phyloP scores from a whole-genome alignment of 163 green algal species.

The Scenedesmus sp. region DNA sequence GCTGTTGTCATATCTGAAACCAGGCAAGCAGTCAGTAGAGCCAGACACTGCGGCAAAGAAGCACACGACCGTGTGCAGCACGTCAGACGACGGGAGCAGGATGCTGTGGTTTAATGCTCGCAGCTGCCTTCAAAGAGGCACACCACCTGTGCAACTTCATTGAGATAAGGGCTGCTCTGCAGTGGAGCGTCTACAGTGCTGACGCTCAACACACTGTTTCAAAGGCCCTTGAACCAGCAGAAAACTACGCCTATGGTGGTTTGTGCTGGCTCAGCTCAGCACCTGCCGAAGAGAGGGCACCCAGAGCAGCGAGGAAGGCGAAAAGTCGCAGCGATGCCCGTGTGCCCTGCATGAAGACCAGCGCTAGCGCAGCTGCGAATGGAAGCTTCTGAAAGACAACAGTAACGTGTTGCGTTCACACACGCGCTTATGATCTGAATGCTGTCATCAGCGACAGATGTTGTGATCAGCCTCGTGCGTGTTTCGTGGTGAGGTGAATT shows the following conservation, averaged over 20 bases:
- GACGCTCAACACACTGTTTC: no score
- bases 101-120: neutral
- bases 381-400: neutral
- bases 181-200: no score
- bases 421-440: neutral
- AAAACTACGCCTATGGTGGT: no score
- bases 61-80: neutral
- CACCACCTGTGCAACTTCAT: no score
- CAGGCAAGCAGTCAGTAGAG: neutral
- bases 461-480: neutral
- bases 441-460: neutral
- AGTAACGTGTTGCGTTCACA: neutral
- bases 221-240: no score
- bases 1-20: neutral
- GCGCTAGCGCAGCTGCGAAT: neutral
- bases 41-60: neutral
- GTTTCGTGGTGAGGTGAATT: no score
- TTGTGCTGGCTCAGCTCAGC: neutral
- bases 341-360: neutral
- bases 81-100: neutral
- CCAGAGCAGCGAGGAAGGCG: neutral
- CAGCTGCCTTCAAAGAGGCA: neutral
- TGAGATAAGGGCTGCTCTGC: no score
- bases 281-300: neutral
- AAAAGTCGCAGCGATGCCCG: neutral